These are phyloP conservation scores for Starmerella scarabaei DNA, from an alignment of 805 yeast genomes.

Conservation along the genomic window DNA sequence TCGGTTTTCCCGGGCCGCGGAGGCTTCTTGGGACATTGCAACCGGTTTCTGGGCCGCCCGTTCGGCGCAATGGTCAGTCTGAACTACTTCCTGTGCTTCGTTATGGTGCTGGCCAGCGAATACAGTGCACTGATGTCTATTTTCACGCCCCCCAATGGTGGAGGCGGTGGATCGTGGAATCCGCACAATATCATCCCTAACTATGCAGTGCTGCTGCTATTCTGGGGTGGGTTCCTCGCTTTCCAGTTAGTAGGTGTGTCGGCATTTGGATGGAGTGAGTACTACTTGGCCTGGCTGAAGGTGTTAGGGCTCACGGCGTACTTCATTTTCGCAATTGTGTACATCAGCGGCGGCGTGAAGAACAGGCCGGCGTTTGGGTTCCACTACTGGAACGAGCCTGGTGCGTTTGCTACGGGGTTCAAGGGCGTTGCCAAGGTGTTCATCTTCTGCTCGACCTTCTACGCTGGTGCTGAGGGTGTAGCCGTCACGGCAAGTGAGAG, in stretches of 20 bases:
- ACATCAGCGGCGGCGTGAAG: conserved; percentile 42
- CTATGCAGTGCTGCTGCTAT: conserved; percentile 37
- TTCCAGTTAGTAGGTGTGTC: conserved; percentile 40
- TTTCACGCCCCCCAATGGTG: conserved; percentile 23
- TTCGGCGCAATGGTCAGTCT: conserved; percentile 38
- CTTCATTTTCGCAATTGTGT: conserved; percentile 43
- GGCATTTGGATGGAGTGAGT: conserved; percentile 52
- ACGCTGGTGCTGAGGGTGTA: conserved; percentile 46
- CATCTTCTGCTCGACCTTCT: conserved; percentile 47
- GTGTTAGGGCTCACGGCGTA: conserved; percentile 44
- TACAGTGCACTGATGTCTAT: conserved; percentile 37
- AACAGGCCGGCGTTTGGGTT: conserved; percentile 45
- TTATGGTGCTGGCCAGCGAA: conserved; percentile 37
- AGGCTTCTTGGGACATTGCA: conserved; percentile 37
- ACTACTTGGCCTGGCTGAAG: conserved; percentile 44
- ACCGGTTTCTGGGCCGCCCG: conserved; percentile 36
- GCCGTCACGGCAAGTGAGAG: conserved; percentile 57
- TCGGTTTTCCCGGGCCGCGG: conserved; percentile 44
- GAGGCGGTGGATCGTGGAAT: conserved; percentile 13
- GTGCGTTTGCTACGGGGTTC: conserved; percentile 33
- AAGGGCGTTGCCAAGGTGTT: conserved; percentile 37
- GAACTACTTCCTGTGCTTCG: conserved; percentile 40
- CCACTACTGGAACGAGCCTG: conserved; percentile 46
- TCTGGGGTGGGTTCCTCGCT: conserved; percentile 39
- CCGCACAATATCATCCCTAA: conserved; percentile 36